These are phyloP conservation scores for Podila minutissima DNA, from an alignment of 192 early-diverging fungal genomes.

Conservation along the genomic window DNA sequence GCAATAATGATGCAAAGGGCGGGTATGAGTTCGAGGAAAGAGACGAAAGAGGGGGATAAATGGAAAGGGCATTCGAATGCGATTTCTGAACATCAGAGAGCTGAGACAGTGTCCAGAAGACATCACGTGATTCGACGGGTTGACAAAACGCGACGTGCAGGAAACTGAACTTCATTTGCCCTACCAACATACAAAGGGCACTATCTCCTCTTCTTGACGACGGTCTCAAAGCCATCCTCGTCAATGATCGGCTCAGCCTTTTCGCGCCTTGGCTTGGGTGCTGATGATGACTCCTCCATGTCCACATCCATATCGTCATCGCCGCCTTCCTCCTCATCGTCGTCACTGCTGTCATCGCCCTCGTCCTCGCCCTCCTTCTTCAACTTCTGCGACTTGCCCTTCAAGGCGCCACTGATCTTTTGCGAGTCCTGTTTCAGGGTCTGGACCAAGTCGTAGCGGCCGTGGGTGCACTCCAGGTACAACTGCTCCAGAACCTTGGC, in stretches of 20 bases:
- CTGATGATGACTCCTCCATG: constrained; percentile 23
- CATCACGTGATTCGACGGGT: not conserved
- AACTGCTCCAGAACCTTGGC: constrained; percentile 56
- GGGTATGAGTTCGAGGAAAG: not conserved
- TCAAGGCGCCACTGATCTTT: constrained; percentile 41
- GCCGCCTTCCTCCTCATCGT: constrained; percentile 44
- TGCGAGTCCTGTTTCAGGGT: constrained; percentile 38
- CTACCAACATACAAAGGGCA: not conserved
- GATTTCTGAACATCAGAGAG: too few relatives aligned
- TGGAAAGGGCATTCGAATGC: too few relatives aligned
- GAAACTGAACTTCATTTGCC: too few relatives aligned
- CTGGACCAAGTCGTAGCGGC: constrained; percentile 49
- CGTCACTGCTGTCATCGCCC: constrained; percentile 34
- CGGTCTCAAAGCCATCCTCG: constrained; percentile 57
- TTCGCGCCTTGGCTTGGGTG: constrained; percentile 13
- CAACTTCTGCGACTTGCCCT: constrained; percentile 20
- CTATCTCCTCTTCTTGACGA: constrained; percentile 47
- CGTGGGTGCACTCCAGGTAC: constrained; percentile 57
- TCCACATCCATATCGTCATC: constrained; percentile 55
- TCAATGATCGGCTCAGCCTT: constrained; percentile 56
- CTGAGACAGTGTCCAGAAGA: too few relatives aligned
- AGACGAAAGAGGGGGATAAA: not conserved
- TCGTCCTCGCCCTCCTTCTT: constrained; percentile 16
- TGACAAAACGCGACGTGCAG: too few relatives aligned
- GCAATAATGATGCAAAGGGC: not conserved